These are phyloP conservation scores for Penicillium lagena DNA, from an alignment of 495 filamentous ascomycete species.

Conservation along the genomic window DNA sequence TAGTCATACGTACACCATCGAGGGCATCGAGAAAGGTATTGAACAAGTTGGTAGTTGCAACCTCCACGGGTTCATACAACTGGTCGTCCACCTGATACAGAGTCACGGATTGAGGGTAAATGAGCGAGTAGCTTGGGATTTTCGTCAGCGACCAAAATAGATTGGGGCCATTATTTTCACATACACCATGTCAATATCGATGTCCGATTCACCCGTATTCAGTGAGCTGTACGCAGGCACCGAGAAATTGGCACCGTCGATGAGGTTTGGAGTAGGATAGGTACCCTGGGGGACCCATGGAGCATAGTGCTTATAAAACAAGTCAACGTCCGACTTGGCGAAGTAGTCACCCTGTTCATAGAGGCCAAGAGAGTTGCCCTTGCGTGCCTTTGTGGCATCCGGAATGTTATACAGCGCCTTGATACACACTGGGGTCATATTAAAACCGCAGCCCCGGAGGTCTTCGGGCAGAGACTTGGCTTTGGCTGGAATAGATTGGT, in stretches of 20 bases:
- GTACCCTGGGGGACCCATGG: conserved; percentile 34
- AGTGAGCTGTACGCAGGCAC: conserved; percentile 18
- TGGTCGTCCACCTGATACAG: conserved; percentile 53
- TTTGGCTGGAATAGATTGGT: conserved; percentile 8
- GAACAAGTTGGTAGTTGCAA: conserved; percentile 38
- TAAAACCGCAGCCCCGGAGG: conserved; percentile 29
- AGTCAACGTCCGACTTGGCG: conserved; percentile 49
- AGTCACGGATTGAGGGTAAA: conserved; percentile 50
- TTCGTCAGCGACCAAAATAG: background rate
- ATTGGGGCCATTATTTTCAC: background rate
- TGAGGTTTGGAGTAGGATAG: conserved; percentile 31
- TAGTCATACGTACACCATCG: conserved; percentile 35
- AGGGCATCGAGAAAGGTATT: conserved; percentile 50
- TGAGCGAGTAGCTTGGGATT: conserved; percentile 20
- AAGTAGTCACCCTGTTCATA: conserved; percentile 43
- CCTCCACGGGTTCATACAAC: conserved; percentile 28
- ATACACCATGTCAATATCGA: conserved; percentile 41
- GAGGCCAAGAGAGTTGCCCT: conserved; percentile 47
- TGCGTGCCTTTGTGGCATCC: conserved; percentile 21
- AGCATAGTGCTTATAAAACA: conserved; percentile 47
- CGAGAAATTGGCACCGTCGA: conserved; percentile 36
- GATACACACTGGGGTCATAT: conserved; percentile 50
- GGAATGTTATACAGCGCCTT: conserved; percentile 49
- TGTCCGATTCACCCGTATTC: conserved; percentile 36
- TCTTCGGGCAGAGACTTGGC: conserved; percentile 9